Evolutionary conservation across 805 yeast species (phyloP), one percentile per base, ranked within the genome.

Genomic region (Yamadazyma tumulicola): DNA sequence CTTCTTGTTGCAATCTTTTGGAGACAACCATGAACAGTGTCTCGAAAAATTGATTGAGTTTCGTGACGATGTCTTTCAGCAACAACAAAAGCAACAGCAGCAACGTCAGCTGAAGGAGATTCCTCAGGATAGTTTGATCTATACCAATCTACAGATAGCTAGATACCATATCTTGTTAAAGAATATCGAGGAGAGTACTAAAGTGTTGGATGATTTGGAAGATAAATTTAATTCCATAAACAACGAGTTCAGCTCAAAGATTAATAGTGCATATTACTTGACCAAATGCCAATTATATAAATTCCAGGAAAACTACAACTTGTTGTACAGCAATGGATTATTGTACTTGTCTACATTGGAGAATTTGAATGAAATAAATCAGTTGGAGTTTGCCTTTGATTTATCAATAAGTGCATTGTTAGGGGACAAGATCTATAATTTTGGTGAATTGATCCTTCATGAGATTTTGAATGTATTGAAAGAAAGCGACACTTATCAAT

Each of bases 391-490:
- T 34, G 64, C 70, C 42, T 78, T 79, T 50, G 95, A 91, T 46
- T 74, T 91, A 47, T 74, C 91, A 40, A 70, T 87, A 29, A 80
- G 95, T 20, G 97, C 97, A 0, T 66, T 93, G 40, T 70, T 91
- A 48, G 97, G 97, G 31, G 95, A 88, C 54, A 80, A 77, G 51
- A 85, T 91, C 48, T 93, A 87, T 69, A 93, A 91, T 64, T 93
- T 93, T 60, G 97, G 97, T 33, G 98, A 93, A 63, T 74, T 93
- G 43, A 73, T 93, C 41, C 78, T 88, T 57, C 97, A 91, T 60
- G 95, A 93, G 28, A 79, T 91, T 30, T 74, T 88, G 58, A 55
- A 65, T 26, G 59, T 68, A 25, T 70, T 83, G 26, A 49, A 46
- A 17, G 63, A 64, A 18, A 69, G 64, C 34, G 58, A 75, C 26